Evolutionary conservation across 2,329 filamentous ascomycete species (phyloP).

Genomic region (Verticillium nubilum): DNA sequence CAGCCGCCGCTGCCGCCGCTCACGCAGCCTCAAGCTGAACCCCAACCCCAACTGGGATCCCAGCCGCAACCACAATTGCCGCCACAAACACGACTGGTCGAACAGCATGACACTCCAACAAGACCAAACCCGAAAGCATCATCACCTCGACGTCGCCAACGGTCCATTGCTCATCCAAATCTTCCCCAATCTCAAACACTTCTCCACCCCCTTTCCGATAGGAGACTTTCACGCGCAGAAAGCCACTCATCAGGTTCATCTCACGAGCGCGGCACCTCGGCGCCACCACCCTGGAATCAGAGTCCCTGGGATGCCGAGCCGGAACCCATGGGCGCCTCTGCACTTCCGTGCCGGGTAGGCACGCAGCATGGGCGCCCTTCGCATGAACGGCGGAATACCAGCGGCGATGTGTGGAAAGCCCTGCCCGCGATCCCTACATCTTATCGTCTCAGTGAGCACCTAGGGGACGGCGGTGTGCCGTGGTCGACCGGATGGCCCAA

Average conservation of each 20-base stretch:
- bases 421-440: slow-evolving; percentile 30
- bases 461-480: not conserved
- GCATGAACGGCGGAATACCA: not conserved
- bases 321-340: slow-evolving; percentile 20
- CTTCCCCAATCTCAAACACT: not conserved
- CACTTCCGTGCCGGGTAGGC: slow-evolving; percentile 16
- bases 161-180: not conserved
- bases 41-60: not conserved
- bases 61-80: not conserved
- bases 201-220: not conserved
- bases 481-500: not conserved
- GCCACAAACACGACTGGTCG: not conserved
- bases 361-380: slow-evolving; percentile 5
- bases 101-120: not conserved
- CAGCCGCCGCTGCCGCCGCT: slow-evolving; percentile 2
- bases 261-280: slow-evolving; percentile 41
- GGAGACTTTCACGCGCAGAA: slow-evolving; percentile 10
- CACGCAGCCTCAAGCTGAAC: not conserved
- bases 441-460: not conserved
- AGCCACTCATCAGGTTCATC: slow-evolving; percentile 15
- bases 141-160: not conserved
- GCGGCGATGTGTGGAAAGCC: slow-evolving; percentile 31
- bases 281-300: slow-evolving; percentile 40
- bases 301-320: slow-evolving; percentile 39
- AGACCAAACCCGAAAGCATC: not conserved